Evolutionary conservation across 306 rosid genomes (phyloP).

Genomic region (Quercus bicolor): DNA sequence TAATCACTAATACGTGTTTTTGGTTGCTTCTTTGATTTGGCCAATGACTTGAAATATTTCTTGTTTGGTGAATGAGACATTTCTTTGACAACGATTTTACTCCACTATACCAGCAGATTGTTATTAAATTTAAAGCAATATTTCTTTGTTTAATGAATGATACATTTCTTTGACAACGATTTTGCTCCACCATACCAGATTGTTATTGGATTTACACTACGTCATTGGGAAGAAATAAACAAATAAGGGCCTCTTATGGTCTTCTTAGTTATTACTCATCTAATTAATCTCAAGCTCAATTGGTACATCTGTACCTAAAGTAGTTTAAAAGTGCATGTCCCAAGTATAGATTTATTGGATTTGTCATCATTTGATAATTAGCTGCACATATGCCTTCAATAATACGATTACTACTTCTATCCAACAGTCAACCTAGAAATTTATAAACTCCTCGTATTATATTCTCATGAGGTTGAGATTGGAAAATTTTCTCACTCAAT

Average conservation of each 20-base stretch:
- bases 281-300: neutral
- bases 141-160: no score
- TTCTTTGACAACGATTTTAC: neutral
- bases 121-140: no score
- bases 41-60: neutral
- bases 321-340: neutral
- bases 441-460: neutral
- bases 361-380: neutral
- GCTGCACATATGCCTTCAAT: neutral
- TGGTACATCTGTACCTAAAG: neutral
- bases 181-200: no score
- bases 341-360: neutral
- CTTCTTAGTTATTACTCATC: neutral
- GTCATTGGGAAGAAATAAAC: neutral
- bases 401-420: neutral
- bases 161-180: no score
- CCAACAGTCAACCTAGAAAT: neutral
- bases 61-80: neutral
- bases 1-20: neutral
- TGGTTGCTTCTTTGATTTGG: neutral
- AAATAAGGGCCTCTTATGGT: no score
- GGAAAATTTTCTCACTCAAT: no score
- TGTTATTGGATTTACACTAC: neutral
- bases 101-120: neutral
- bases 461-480: no score